phyloP scores from a whole-genome alignment of 176 grass and related monocot species.

The Triticum monococcum region DNA sequence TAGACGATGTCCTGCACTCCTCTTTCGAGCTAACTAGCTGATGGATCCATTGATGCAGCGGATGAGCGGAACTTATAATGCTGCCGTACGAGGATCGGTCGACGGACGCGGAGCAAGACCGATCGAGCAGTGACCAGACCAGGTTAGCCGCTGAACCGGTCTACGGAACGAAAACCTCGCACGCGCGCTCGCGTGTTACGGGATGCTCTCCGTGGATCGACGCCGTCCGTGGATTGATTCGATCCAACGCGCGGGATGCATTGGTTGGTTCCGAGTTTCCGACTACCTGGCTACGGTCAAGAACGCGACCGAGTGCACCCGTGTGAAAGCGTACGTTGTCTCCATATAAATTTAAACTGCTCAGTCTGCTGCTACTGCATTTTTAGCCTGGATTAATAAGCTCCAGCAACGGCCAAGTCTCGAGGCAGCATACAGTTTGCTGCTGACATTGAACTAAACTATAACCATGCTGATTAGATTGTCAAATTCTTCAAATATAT shows the following conservation, averaged over 20 bases:
- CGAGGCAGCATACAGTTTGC: too few relatives aligned
- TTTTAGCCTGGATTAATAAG: too few relatives aligned
- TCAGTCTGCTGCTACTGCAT: too few relatives aligned
- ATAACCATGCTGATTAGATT: too few relatives aligned
- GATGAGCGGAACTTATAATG: neutral
- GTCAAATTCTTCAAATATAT: too few relatives aligned
- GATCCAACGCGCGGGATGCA: neutral
- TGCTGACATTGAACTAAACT: too few relatives aligned
- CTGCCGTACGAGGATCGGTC: neutral
- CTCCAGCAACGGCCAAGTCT: too few relatives aligned
- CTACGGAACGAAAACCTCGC: neutral
- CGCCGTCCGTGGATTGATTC: neutral
- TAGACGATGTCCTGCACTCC: neutral
- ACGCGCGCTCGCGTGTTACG: neutral
- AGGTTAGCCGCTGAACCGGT: neutral
- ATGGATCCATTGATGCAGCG: neutral
- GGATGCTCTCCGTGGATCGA: neutral
- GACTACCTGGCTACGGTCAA: too few relatives aligned
- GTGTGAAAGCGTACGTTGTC: too few relatives aligned
- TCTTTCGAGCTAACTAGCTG: neutral
- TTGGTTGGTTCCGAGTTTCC: neutral
- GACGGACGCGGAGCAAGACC: neutral
- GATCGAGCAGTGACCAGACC: slow-evolving; percentile 1
- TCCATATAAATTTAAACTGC: too few relatives aligned
- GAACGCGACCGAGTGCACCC: too few relatives aligned